Conservation (phyloP, 129 eudicot genomes). For the Saposhnikovia divaricata region DNA sequence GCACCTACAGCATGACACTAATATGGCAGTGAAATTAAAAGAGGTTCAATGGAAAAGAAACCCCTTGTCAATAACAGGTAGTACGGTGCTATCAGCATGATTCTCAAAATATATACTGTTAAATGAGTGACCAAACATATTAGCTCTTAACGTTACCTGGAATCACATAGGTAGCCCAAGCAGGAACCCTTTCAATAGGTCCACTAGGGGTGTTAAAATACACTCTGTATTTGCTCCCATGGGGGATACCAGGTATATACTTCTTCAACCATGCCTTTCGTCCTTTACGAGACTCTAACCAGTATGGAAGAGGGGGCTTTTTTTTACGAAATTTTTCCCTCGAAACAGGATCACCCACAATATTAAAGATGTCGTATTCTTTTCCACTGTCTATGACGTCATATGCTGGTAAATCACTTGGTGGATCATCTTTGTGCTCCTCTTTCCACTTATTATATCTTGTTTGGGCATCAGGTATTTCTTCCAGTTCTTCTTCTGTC, state of each 20-base stretch:
- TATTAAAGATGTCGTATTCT: constrained; percentile 50
- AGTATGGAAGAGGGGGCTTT: constrained; percentile 80
- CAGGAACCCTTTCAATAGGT: constrained; percentile 90
- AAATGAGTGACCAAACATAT: neutral
- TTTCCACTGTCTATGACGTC: constrained; percentile 87
- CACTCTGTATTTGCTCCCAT: constrained; percentile 94
- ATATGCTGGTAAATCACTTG: constrained; percentile 48
- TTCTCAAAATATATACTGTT: neutral
- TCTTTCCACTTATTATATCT: constrained; percentile 74
- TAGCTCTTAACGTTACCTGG: constrained; percentile 48
- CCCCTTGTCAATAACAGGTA: neutral
- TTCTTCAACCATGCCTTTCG: constrained; percentile 84
- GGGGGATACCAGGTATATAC: constrained; percentile 76
- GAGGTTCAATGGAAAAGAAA: neutral
- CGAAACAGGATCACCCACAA: constrained; percentile 72
- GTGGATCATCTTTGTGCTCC: constrained; percentile 79
- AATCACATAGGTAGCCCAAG: constrained; percentile 95
- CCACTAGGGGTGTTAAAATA: constrained; percentile 89
- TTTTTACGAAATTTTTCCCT: constrained; percentile 54
- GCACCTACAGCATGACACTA: neutral
- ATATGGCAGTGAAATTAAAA: neutral
- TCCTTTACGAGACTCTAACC: constrained; percentile 94
- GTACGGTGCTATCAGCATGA: neutral
- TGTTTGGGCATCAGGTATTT: constrained; percentile 73
- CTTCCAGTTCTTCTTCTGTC: constrained; percentile 89